Evolutionary conservation across 495 filamentous ascomycete species (phyloP).

Genomic region (Hypoxylon lenormandii): DNA sequence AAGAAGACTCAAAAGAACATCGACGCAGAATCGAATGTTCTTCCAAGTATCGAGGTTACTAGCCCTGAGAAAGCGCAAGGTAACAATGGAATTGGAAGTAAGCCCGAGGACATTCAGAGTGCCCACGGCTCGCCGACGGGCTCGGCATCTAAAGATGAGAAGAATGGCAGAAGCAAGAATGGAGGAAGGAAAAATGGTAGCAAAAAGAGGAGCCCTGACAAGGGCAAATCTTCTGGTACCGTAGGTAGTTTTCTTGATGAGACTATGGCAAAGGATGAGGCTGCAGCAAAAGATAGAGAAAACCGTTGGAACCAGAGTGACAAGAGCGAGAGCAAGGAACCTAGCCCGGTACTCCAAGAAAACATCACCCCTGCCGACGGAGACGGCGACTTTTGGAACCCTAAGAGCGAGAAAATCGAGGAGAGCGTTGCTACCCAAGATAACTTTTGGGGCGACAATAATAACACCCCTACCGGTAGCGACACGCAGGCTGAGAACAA

Average conservation of each 20-base stretch:
- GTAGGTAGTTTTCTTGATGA: not conserved
- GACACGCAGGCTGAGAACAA: not conserved
- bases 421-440: no score
- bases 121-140: constrained; percentile 9
- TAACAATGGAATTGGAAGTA: not conserved
- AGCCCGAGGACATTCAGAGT: constrained; percentile 27
- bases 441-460: not conserved
- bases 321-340: constrained; percentile 5
- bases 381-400: not conserved
- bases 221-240: not conserved
- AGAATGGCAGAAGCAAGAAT: constrained; percentile 3
- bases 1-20: constrained; percentile 12
- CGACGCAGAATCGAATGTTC: constrained; percentile 44
- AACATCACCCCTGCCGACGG: not conserved
- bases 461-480: not conserved
- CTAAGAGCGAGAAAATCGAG: constrained; percentile 9
- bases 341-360: not conserved
- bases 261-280: constrained; percentile 9
- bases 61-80: constrained; percentile 8
- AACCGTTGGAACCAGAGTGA: not conserved
- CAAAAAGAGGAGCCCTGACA: not conserved
- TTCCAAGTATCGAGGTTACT: constrained; percentile 27
- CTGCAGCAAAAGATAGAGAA: not conserved
- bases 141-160: constrained; percentile 4
- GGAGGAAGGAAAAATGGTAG: not conserved